phyloP scores from a whole-genome alignment of 148 eudicot genomes.

The Camellia japonica region DNA sequence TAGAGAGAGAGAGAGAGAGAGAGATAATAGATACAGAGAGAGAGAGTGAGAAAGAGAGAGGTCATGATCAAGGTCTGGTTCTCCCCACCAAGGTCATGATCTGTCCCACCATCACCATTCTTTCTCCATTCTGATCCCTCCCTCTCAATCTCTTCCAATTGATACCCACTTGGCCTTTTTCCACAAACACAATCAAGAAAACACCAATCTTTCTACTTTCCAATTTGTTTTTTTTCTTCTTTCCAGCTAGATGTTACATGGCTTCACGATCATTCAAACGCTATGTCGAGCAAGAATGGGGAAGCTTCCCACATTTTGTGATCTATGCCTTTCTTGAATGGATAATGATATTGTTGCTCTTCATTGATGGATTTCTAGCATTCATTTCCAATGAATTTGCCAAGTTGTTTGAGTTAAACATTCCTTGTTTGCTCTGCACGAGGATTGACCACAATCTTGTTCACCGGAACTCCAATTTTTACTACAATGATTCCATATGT shows the following conservation, averaged over 20 bases:
- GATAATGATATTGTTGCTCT: constrained; percentile 61
- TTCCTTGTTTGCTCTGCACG: constrained; percentile 78
- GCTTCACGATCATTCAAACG: constrained; percentile 37
- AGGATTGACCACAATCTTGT: constrained; percentile 70
- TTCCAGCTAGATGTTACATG: constrained; percentile 7
- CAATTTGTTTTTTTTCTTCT: background rate
- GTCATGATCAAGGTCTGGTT: constrained; percentile 35
- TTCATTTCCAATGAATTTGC: constrained; percentile 61
- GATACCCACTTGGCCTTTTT: background rate
- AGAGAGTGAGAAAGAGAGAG: constrained; percentile 18
- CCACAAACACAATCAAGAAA: background rate
- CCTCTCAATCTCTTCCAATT: too few relatives aligned
- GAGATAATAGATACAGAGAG: constrained; percentile 2
- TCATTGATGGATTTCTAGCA: constrained; percentile 64
- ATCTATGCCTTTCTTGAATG: constrained; percentile 77
- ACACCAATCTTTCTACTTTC: background rate
- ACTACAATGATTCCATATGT: constrained; percentile 70
- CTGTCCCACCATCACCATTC: constrained; percentile 18
- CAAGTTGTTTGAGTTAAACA: constrained; percentile 53
- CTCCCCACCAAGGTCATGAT: constrained; percentile 34
- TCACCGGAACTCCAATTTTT: constrained; percentile 35
- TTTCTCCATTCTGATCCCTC: constrained; percentile 11
- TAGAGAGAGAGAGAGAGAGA: constrained; percentile 10
- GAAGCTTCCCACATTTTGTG: constrained; percentile 59
- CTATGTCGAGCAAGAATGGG: constrained; percentile 59